These are phyloP conservation scores for Botryotinia convoluta DNA, from an alignment of 2,329 filamentous ascomycete species.

Conservation along the genomic window DNA sequence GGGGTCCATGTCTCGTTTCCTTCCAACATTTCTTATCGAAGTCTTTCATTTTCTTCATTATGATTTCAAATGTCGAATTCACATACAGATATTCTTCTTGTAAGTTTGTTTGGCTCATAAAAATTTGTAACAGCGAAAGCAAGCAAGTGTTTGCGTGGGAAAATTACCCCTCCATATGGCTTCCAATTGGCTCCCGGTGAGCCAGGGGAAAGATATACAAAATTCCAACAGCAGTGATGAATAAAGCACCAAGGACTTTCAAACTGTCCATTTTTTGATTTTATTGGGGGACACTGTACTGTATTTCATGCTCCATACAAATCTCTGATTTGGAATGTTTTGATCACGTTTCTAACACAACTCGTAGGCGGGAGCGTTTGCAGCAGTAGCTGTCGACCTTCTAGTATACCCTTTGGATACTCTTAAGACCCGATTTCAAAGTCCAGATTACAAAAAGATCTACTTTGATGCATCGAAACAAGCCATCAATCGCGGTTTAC, in stretches of 20 bases:
- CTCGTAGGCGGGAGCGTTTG: conserved; percentile 73
- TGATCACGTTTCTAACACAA: background rate
- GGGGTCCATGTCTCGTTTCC: background rate
- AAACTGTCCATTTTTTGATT: background rate
- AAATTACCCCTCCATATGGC: background rate
- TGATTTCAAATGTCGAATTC: conserved; percentile 45
- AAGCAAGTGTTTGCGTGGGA: conserved; percentile 2
- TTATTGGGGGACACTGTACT: background rate
- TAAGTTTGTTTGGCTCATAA: conserved; percentile 39
- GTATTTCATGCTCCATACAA: background rate
- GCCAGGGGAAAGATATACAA: background rate
- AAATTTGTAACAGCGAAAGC: background rate
- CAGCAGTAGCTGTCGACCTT: conserved; percentile 82
- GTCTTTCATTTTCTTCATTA: conserved; percentile 21
- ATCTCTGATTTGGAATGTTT: background rate
- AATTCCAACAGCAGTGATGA: background rate
- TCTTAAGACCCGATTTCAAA: conserved; percentile 82
- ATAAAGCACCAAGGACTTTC: background rate
- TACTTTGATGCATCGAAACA: conserved; percentile 59
- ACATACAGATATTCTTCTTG: conserved; percentile 56
- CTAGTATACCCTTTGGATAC: conserved; percentile 79
- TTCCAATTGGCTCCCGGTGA: background rate
- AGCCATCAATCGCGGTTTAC: conserved; percentile 51
- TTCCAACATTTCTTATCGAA: conserved; percentile 15
- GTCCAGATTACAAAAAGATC: conserved; percentile 66